These are phyloP conservation scores for Symbiodinium natans DNA, from an alignment of 73 alveolate genomes.

Conservation along the genomic window DNA sequence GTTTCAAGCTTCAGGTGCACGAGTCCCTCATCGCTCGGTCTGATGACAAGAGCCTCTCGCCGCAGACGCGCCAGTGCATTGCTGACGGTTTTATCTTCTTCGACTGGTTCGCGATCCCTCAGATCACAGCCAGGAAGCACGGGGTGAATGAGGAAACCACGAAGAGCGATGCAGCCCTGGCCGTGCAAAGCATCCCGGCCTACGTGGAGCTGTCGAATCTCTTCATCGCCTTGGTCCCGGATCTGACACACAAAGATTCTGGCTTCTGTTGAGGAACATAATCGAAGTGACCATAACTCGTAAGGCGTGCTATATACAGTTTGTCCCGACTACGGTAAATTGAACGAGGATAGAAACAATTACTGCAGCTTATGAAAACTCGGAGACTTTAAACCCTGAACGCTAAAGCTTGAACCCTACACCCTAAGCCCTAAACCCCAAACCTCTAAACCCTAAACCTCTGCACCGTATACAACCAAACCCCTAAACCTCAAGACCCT, in stretches of 20 bases:
- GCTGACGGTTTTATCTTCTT: background rate
- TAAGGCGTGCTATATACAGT: too few species aligned
- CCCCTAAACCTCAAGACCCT: too few species aligned
- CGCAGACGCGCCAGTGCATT: background rate
- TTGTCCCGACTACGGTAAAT: too few species aligned
- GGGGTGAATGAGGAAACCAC: background rate
- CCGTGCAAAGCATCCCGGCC: background rate
- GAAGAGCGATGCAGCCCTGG: background rate
- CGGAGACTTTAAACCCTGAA: too few species aligned
- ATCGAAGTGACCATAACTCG: too few species aligned
- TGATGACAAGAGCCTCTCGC: background rate
- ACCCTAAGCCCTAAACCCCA: too few species aligned
- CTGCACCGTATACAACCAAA: too few species aligned
- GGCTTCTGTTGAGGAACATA: too few species aligned
- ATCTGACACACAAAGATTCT: background rate
- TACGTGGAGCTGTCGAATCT: background rate
- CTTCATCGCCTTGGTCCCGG: background rate
- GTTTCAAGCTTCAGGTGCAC: background rate
- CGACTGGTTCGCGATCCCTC: background rate
- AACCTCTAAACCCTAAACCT: too few species aligned
- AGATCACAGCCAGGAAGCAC: background rate
- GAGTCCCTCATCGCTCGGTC: background rate
- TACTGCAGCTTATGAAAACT: too few species aligned
- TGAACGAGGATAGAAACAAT: too few species aligned
- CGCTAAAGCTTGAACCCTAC: too few species aligned